These are phyloP conservation scores for Boletus rubroflammeus DNA, from an alignment of 768 basidiomycete species.

Conservation along the genomic window DNA sequence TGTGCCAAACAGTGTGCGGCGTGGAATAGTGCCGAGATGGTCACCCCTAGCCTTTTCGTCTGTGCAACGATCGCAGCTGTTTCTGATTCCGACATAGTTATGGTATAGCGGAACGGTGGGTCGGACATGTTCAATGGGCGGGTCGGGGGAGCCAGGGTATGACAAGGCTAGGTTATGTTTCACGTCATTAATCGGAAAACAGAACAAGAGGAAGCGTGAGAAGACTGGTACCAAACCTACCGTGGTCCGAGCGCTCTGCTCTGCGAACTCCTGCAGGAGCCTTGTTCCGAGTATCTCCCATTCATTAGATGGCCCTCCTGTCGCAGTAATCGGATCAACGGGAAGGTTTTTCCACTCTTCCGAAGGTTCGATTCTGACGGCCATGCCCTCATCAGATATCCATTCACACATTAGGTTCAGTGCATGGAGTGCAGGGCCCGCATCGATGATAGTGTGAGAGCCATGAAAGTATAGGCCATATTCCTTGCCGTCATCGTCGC, in stretches of 20 bases:
- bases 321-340: constrained; percentile 24
- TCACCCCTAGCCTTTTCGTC: constrained; percentile 9
- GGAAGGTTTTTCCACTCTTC: constrained; percentile 28
- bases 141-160: constrained; percentile 7
- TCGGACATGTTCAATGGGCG: constrained; percentile 6
- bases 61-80: constrained; percentile 9
- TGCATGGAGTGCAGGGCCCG: constrained; percentile 18
- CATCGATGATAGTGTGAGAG: constrained; percentile 22
- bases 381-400: constrained; percentile 16
- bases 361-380: constrained; percentile 4
- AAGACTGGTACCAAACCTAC: constrained; percentile 5
- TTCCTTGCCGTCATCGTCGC: background rate
- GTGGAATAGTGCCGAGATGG: constrained; percentile 17
- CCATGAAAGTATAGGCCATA: constrained; percentile 25
- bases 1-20: constrained; percentile 24
- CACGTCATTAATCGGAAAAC: background rate
- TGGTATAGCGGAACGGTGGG: constrained; percentile 2
- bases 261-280: constrained; percentile 13
- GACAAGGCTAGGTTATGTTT: background rate
- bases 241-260: background rate
- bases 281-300: constrained; percentile 15
- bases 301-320: constrained; percentile 15
- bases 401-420: constrained; percentile 24
- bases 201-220: too few relatives aligned
- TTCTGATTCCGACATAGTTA: background rate